These are phyloP conservation scores for Babesia bovis DNA, from an alignment of 169 alveolate genomes.

Conservation along the genomic window DNA sequence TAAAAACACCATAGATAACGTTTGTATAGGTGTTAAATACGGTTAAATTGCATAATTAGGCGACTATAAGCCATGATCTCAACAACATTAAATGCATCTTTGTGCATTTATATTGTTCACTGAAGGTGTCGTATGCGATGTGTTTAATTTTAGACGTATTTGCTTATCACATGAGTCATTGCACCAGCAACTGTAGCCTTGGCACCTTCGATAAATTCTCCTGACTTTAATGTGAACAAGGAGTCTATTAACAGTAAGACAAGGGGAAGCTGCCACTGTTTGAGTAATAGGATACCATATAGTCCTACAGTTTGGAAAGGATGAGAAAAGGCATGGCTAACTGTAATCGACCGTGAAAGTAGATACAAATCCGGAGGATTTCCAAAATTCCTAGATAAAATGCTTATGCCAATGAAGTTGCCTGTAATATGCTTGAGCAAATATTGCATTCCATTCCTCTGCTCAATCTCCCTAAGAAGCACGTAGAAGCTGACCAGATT, in stretches of 20 bases:
- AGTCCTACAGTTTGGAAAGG: constrained; percentile 22
- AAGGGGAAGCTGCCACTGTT: constrained; percentile 39
- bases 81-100: too few species aligned
- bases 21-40: too few species aligned
- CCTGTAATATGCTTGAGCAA: constrained; percentile 12
- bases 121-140: too few species aligned
- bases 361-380: constrained; percentile 23
- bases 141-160: too few species aligned
- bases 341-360: constrained; percentile 41
- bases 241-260: constrained; percentile 46
- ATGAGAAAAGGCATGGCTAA: constrained; percentile 10
- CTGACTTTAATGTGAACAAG: constrained; percentile 29
- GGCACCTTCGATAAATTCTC: constrained; percentile 18
- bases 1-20: too few species aligned
- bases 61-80: too few species aligned
- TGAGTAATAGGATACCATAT: constrained; percentile 29
- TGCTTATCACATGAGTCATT: constrained; percentile 9
- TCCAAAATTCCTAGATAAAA: not conserved
- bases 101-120: too few species aligned
- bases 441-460: not conserved
- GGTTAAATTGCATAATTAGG: too few species aligned
- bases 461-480: constrained; percentile 31
- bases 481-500: constrained; percentile 28
- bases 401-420: constrained; percentile 3
- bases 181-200: constrained; percentile 35